A percentile compares a stretch with the other conserved stretches of the same genome.
Evolutionary conservation across 345 rosid species (phyloP).

Genomic region (Eucalyptus curtisii): DNA sequence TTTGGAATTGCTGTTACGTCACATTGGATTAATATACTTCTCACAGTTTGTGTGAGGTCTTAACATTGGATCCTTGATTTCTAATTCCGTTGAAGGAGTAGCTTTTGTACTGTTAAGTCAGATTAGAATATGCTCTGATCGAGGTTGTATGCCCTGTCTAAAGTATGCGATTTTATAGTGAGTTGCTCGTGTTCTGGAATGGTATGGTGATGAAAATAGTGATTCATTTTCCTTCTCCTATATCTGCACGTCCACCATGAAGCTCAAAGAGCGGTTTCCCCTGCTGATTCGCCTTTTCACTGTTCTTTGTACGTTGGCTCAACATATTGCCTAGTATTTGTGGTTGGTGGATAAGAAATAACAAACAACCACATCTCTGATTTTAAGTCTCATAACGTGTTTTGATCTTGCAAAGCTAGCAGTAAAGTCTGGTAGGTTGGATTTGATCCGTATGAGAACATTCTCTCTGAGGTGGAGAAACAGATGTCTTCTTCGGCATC

Average conservation of each 20-base stretch:
- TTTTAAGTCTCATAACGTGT: not conserved
- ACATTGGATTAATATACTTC: not conserved
- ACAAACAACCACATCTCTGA: not conserved
- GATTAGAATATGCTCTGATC: not conserved
- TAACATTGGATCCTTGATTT: not conserved
- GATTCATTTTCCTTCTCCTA: not conserved
- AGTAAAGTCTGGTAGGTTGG: not conserved
- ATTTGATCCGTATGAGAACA: not conserved
- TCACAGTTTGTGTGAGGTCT: not conserved
- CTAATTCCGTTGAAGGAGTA: not conserved
- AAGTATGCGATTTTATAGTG: not conserved
- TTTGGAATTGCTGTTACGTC: not conserved
- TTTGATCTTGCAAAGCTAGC: not conserved
- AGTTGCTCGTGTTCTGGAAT: not conserved
- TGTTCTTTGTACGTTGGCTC: not conserved
- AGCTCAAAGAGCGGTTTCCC: not conserved
- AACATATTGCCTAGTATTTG: not conserved
- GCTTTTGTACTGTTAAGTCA: not conserved
- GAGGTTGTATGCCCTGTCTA: not conserved
- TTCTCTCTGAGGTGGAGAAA: not conserved
- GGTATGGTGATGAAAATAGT: not conserved
- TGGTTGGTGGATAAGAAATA: not conserved
- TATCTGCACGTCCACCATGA: not conserved
- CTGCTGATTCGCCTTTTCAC: not conserved
- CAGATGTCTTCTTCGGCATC: not conserved